Base-by-base conservation (phyloP, 202 grass and related monocot species). In the Elaeis oleifera region DNA sequence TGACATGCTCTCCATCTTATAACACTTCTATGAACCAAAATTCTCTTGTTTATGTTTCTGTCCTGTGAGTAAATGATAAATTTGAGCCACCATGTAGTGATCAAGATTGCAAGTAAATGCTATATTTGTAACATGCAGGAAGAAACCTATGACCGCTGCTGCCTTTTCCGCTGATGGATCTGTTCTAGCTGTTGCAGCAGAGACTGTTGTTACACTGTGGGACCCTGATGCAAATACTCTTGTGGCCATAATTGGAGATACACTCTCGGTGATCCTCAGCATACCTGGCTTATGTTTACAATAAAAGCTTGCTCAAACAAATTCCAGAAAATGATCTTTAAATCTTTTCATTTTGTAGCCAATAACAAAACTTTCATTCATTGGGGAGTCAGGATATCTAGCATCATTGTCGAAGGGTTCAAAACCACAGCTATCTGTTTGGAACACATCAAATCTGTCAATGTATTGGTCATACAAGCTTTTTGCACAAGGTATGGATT, bases 141-240 rank as follows among this genome's bases (percentile, higher is more conserved):
- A 72, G 19, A 97, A 76, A 70, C 79, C 87, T 64, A 84, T 97
- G 84, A 84, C 84, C 62, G 80, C 88, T 5, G 82, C 82, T 74
- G 76, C 79, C 16, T 97, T 97, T 79, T 91, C 88, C 56, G 82
- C 61, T 4, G 94, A 97, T 79, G 94, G 94, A 77, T 97, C 94
- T 51, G 88, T 92, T 74, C 88, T 97, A 44, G 94, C 85, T 6
- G 82, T 97, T 77, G 87, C 94, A 18, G 94, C 94, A 51, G 88
- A 92, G 79, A 73, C 61, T 72, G 54, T 77, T 44, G 75, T 97
- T 63, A 97, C 94, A 49, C 59, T 97, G 77, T 97, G 94, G 94
- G 94, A 97, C 67, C 88, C 94, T 50, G 76, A 85, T 58, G 81
- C 65, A 67, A 97, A 92, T 20, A 25, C 67, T 0, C 88, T 97